phyloP scores from a whole-genome alignment of 495 filamentous ascomycete species.

The Filosporella fistucella region DNA sequence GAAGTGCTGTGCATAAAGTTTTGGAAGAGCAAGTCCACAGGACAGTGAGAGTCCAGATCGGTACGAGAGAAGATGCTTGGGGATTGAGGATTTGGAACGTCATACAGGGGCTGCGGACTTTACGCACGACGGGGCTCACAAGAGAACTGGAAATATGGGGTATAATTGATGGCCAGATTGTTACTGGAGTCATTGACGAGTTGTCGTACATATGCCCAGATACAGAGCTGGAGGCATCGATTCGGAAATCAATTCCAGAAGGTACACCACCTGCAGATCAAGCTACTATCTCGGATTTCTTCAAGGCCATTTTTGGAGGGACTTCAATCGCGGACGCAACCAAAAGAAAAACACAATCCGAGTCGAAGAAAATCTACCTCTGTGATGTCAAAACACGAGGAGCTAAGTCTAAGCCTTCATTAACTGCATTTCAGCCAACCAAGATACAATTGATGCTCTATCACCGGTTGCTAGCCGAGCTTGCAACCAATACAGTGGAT shows the following conservation, averaged over 20 bases:
- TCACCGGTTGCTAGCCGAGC: slow-evolving; percentile 72
- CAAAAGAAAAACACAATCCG: slow-evolving; percentile 12
- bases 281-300: slow-evolving; percentile 35
- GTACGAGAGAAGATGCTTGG: slow-evolving; percentile 75
- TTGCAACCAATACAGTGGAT: slow-evolving; percentile 68
- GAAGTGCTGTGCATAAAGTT: slow-evolving; percentile 70
- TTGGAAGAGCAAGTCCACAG: slow-evolving; percentile 83
- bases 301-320: slow-evolving; percentile 5
- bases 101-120: slow-evolving; percentile 73
- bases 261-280: slow-evolving; percentile 43
- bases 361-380: slow-evolving; percentile 54
- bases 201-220: slow-evolving; percentile 76
- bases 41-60: slow-evolving; percentile 65
- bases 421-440: slow-evolving; percentile 67
- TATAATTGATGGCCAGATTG: slow-evolving; percentile 70
- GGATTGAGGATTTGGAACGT: slow-evolving; percentile 89
- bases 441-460: slow-evolving; percentile 88
- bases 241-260: slow-evolving; percentile 43
- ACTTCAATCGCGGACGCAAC: slow-evolving; percentile 7
- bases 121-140: slow-evolving; percentile 76
- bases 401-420: slow-evolving; percentile 55
- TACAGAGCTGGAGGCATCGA: slow-evolving; percentile 56
- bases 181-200: slow-evolving; percentile 89
- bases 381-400: slow-evolving; percentile 85
- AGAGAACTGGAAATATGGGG: slow-evolving; percentile 95